Evolutionary conservation across 2,329 filamentous ascomycete genomes (phyloP), one percentile per base, ranked within the genome.

Genomic region (Lasiodiplodia sp.): DNA sequence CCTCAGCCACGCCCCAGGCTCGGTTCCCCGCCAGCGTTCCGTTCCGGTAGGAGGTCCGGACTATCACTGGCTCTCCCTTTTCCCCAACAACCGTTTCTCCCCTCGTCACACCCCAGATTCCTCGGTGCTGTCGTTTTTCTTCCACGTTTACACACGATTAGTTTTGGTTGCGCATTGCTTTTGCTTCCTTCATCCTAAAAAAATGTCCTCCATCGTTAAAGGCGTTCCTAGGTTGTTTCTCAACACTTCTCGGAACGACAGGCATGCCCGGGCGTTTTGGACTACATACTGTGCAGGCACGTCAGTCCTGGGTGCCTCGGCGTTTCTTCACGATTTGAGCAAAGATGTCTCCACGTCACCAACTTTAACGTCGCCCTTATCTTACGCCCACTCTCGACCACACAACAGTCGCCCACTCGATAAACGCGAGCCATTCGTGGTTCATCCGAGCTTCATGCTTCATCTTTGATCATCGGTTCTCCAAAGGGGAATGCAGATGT

Each of bases 1-100:
- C 58, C 44, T 10, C 58, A 37, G 25, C 58, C 28, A 49, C 25
- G 28, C 31, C 23, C 23, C 11, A 7, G 25, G 7, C 31, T 64
- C 60, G 60, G 60, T 64, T 64, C 60, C 60, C 60, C 60, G 60
- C 60, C 60, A 38, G 14, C 60, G 18, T 52, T 64, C 60, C 60
- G 60, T 52, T 37, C 60, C 47, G 58, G 58, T 21, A 63, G 40
- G 60, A 52, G 52, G 38, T 51, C 47, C 60, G 21, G 44, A 52
- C 47, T 52, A 64, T 63, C 40, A 49, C 37, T 62, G 40, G 6
- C 14, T 12, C 38, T 12, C 38, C 38, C 31, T 21, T 23, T 16
- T 28, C 18, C 44, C 18, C 60, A 64, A 52, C 21, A 28, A 34
- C 60, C 52, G n/a, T 18, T 28, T 38, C 18, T 31, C 44, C 21